Conservation (phyloP, 1,284 basidiomycete genomes). For the Ganoderma leucocontextum region DNA sequence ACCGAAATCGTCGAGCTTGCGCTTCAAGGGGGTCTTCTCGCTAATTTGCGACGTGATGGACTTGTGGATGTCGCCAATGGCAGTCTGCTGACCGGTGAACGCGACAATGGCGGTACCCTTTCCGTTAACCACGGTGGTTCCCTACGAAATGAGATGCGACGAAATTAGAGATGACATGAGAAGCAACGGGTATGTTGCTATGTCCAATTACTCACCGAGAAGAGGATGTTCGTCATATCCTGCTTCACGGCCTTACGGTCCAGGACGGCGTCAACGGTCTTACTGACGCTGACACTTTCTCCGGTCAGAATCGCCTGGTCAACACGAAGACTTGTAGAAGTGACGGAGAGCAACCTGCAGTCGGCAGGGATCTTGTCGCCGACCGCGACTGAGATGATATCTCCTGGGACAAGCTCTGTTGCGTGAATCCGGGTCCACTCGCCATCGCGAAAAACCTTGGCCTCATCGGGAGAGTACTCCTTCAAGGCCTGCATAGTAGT, state of each 20-base stretch:
- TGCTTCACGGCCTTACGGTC: slow-evolving; percentile 90
- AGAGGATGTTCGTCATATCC: slow-evolving; percentile 95
- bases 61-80: slow-evolving; percentile 95
- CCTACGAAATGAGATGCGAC: slow-evolving; percentile 53
- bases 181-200: neutral
- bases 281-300: slow-evolving; percentile 89
- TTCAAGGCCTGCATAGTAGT: slow-evolving; percentile 76
- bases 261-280: slow-evolving; percentile 70
- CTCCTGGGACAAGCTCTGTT: slow-evolving; percentile 90
- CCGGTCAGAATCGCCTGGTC: slow-evolving; percentile 97
- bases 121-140: slow-evolving; percentile 94
- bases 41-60: slow-evolving; percentile 90
- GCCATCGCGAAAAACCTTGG: slow-evolving; percentile 85
- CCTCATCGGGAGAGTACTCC: slow-evolving; percentile 95
- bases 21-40: slow-evolving; percentile 95
- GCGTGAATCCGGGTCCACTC: slow-evolving; percentile 81
- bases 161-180: neutral
- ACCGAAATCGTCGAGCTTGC: slow-evolving; percentile 96
- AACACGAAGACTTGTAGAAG: slow-evolving; percentile 90
- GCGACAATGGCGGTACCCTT: slow-evolving; percentile 86
- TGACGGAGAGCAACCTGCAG: slow-evolving; percentile 87
- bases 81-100: slow-evolving; percentile 85
- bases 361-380: slow-evolving; percentile 96
- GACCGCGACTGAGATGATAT: slow-evolving; percentile 88
- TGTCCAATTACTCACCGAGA: slow-evolving; percentile 67